phyloP scores from a whole-genome alignment of 2,329 filamentous ascomycete species.

The Kalmusia sp. region DNA sequence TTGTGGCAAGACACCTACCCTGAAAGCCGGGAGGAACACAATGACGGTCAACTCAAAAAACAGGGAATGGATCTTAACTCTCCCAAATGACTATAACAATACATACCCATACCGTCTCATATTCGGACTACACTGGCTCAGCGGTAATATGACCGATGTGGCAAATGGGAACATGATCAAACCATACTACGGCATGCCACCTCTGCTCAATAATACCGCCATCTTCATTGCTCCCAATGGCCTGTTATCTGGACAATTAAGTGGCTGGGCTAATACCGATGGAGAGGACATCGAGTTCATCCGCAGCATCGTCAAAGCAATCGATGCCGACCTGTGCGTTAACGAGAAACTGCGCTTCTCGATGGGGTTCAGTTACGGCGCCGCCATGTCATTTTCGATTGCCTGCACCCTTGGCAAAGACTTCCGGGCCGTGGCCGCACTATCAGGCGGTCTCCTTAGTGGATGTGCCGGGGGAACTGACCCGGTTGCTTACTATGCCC shows the following conservation, averaged over 20 bases:
- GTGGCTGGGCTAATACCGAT: constrained; percentile 52
- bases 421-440: constrained; percentile 49
- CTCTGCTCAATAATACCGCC: constrained; percentile 44
- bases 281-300: constrained; percentile 54
- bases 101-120: constrained; percentile 49
- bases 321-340: constrained; percentile 53
- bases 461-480: constrained; percentile 44
- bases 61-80: constrained; percentile 19
- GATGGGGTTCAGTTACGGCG: constrained; percentile 56
- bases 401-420: constrained; percentile 51
- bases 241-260: too few relatives aligned
- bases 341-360: constrained; percentile 52
- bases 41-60: constrained; percentile 31
- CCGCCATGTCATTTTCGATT: constrained; percentile 51
- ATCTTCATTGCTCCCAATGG: constrained; percentile 56
- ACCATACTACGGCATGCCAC: constrained; percentile 51
- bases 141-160: constrained; percentile 48
- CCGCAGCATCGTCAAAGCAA: constrained; percentile 46
- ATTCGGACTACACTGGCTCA: constrained; percentile 51
- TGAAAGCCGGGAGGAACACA: constrained; percentile 17
- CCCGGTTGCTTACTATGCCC: constrained; percentile 50
- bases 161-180: constrained; percentile 17
- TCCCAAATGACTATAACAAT: constrained; percentile 50
- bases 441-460: constrained; percentile 26
- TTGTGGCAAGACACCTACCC: constrained; percentile 21